A percentile compares a stretch with the other conserved stretches of the same genome.
These are phyloP conservation scores for Phytophthora brassicae DNA, from an alignment of 352 stramenopile genomes.

Conservation along the genomic window DNA sequence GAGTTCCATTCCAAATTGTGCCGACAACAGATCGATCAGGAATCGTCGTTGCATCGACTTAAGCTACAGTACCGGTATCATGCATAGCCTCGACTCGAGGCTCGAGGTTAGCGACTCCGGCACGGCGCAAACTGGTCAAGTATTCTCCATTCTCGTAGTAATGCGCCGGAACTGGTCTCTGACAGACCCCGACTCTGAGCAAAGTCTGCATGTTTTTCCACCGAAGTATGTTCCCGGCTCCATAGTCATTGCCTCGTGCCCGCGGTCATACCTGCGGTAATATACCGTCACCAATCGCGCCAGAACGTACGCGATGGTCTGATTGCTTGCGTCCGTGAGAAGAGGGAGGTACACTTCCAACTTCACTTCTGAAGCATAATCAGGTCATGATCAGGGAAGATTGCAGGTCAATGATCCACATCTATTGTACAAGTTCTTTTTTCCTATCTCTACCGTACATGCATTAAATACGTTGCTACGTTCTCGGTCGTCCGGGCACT, in stretches of 20 bases:
- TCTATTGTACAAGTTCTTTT: too few relatives aligned
- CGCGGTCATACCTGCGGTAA: too few relatives aligned
- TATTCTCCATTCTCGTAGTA: constrained; percentile 4
- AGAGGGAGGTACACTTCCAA: constrained; percentile 2
- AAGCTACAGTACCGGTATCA: too few relatives aligned
- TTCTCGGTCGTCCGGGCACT: not conserved
- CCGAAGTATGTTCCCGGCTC: not conserved
- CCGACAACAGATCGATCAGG: constrained; percentile 4
- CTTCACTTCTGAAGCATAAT: constrained; percentile 25
- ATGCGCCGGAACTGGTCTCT: constrained; percentile 3
- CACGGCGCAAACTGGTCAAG: not conserved
- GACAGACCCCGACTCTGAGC: too few relatives aligned
- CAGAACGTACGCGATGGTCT: not conserved
- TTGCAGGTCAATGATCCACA: too few relatives aligned
- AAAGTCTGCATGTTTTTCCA: not conserved
- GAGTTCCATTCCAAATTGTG: constrained; percentile 3
- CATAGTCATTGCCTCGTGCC: not conserved
- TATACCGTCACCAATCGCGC: not conserved
- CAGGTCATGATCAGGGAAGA: constrained; percentile 2
- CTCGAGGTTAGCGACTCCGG: too few relatives aligned
- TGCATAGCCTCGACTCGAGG: too few relatives aligned
- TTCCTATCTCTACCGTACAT: constrained; percentile 17
- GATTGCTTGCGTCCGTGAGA: not conserved
- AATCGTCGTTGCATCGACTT: not conserved
- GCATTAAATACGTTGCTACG: constrained; percentile 26